Evolutionary conservation across 1,284 basidiomycete genomes (phyloP).

Genomic region (Quambalaria eucalypti): DNA sequence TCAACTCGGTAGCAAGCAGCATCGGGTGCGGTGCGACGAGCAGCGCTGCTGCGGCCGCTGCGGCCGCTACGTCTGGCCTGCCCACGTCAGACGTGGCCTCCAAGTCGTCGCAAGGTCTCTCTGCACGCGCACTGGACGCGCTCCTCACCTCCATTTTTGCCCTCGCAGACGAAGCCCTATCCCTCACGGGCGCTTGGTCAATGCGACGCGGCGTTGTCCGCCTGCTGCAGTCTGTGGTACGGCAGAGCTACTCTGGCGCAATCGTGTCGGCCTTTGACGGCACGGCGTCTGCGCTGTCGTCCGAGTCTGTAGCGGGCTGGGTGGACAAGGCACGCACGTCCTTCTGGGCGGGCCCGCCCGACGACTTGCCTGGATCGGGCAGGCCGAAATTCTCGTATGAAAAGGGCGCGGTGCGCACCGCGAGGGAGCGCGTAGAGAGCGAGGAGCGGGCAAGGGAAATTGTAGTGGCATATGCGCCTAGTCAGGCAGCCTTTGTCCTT

Average conservation of each 20-base stretch:
- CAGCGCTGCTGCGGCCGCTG: neutral
- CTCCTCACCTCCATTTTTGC: constrained; percentile 44
- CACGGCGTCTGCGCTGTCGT: constrained; percentile 27
- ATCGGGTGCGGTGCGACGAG: neutral
- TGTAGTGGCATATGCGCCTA: constrained; percentile 38
- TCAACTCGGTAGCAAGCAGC: neutral
- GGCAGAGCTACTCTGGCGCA: constrained; percentile 38
- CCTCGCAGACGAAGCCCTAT: constrained; percentile 45
- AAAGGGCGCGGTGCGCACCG: neutral
- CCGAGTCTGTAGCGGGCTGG: constrained; percentile 29
- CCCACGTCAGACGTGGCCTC: neutral
- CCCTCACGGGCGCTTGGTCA: constrained; percentile 45
- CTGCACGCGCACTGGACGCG: constrained; percentile 31
- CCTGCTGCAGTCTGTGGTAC: constrained; percentile 43
- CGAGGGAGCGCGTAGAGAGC: neutral
- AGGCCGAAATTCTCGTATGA: neutral
- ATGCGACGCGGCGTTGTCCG: constrained; percentile 44
- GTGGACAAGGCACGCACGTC: constrained; percentile 21
- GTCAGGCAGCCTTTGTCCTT: constrained; percentile 38
- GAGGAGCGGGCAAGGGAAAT: constrained; percentile 12
- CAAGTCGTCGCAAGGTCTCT: constrained; percentile 4
- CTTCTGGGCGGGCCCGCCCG: constrained; percentile 23
- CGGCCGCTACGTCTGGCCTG: neutral
- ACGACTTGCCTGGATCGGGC: constrained; percentile 13
- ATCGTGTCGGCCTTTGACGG: constrained; percentile 37